Percentiles rank a stretch among this genome's conserved stretches.
Conservation (phyloP, 371 early-diverging fungal genomes). For the Mucor piriformis region DNA sequence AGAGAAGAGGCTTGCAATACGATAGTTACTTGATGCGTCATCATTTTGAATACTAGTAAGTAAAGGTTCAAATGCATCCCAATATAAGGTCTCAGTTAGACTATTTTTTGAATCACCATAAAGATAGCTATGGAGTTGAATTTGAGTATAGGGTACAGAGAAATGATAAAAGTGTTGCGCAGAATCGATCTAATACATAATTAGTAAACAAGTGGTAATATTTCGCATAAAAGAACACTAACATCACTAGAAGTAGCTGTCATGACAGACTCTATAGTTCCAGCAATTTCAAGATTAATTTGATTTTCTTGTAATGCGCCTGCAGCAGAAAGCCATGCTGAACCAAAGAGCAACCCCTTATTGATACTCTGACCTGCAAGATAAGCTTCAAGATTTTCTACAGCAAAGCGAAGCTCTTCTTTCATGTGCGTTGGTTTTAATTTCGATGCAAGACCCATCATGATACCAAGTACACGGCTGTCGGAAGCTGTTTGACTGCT, state of each 20-base stretch:
- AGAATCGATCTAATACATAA: slow-evolving; percentile 7
- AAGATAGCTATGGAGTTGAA: slow-evolving; percentile 6
- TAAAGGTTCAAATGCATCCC: slow-evolving; percentile 18
- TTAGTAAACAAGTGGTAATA: not conserved
- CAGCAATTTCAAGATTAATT: slow-evolving; percentile 21
- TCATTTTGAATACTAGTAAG: slow-evolving; percentile 21
- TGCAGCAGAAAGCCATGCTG: slow-evolving; percentile 38
- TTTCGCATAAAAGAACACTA: not conserved
- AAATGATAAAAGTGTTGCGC: slow-evolving; percentile 43
- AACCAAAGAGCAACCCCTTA: slow-evolving; percentile 35
- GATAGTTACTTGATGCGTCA: slow-evolving; percentile 28
- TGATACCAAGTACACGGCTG: slow-evolving; percentile 39
- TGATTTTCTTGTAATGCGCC: slow-evolving; percentile 12
- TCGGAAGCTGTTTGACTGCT: slow-evolving; percentile 10
- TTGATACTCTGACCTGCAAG: slow-evolving; percentile 17
- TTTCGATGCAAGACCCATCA: slow-evolving; percentile 48
- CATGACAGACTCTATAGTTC: slow-evolving; percentile 25
- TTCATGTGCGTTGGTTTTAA: slow-evolving; percentile 25
- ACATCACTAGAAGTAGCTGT: slow-evolving; percentile 29
- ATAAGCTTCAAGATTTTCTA: slow-evolving; percentile 20
- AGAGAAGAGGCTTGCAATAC: slow-evolving; percentile 31
- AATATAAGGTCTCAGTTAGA: slow-evolving; percentile 3
- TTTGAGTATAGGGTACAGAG: slow-evolving; percentile 27
- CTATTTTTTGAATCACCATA: not conserved
- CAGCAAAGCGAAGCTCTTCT: slow-evolving; percentile 30